A percentile compares a stretch with the other conserved stretches of the same genome.
Evolutionary conservation across 2,329 filamentous ascomycete species (phyloP).

Genomic region (Aureobasidium sp.): DNA sequence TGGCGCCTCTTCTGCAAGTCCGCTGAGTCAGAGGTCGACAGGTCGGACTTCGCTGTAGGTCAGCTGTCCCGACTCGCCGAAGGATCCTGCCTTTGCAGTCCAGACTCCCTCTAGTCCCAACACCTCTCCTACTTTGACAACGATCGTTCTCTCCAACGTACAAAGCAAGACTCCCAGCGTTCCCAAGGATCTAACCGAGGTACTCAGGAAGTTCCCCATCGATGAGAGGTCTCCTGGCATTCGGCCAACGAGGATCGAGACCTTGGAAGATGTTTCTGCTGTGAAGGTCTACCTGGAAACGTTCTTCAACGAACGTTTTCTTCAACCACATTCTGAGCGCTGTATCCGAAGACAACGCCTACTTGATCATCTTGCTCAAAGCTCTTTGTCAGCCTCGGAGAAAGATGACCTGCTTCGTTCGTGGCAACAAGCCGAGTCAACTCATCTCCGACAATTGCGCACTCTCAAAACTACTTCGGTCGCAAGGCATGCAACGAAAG

Average conservation of each 20-base stretch:
- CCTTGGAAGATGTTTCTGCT: constrained; percentile 68
- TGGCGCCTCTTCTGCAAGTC: constrained; percentile 15
- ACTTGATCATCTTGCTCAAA: constrained; percentile 53
- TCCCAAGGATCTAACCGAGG: constrained; percentile 17
- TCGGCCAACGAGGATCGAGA: constrained; percentile 33
- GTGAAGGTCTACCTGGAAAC: constrained; percentile 83
- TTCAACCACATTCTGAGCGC: constrained; percentile 45
- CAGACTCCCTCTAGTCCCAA: not conserved
- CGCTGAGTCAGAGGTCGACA: constrained; percentile 24
- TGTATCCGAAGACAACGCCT: constrained; percentile 53
- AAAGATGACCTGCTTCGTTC: constrained; percentile 43
- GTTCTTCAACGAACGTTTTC: constrained; percentile 64
- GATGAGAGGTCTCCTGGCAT: constrained; percentile 21
- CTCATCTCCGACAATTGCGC: constrained; percentile 65
- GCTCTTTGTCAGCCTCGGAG: constrained; percentile 49
- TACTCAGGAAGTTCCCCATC: constrained; percentile 23
- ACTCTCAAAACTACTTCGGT: constrained; percentile 57
- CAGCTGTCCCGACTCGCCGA: constrained; percentile 11
- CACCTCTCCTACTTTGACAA: not conserved
- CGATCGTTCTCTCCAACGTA: not conserved
- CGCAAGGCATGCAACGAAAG: constrained; percentile 37
- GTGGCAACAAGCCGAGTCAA: constrained; percentile 60
- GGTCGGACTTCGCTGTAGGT: constrained; percentile 25
- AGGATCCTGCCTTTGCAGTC: not conserved
- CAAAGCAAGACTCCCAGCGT: not conserved